Evolutionary conservation across 805 yeast species (phyloP), one percentile per base, ranked within the genome.

Genomic region (Ogataea wickerhamii): DNA sequence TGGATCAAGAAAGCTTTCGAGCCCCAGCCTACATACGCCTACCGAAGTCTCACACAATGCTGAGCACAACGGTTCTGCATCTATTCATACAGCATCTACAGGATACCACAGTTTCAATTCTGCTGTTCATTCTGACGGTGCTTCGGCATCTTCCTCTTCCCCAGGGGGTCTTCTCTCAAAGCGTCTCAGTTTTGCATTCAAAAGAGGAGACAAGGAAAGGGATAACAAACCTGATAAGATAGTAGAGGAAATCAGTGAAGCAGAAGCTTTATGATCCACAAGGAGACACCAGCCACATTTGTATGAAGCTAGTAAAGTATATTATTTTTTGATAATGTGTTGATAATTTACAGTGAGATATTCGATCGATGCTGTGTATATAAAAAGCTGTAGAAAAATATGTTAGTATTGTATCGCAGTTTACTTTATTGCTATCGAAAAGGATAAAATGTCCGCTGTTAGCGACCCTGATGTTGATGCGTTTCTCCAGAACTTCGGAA

Each of bases 131-230:
- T 27, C 38, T 20, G 36, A 34, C 24, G 18, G 45, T 10, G 38
- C 44, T 12, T 39, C 45, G 10, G 33, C 48, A 5, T n/a, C n/a
- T n/a, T 39, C 43, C n/a, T 36, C 50, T 5, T 39, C 43, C 13
- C 34, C 41, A 17, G 51, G 44, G 16, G 31, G 40, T 13, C 32
- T 39, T 7, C 41, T 57, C 17, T 46, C 58, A n/a, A 47, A 59
- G 28, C 50, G 58, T 32, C 43, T 61, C 26, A 55, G 58, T 37
- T 50, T 62, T 45, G 57, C 63, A 18, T 55, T 57, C 39, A 60
- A 53, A 32, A 49, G 55, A 29, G 55, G 51, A n/a, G 58, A 55
- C n/a, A 49, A 50, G 28, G 58, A 54, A 19, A 55, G 40, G 23
- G 54, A 52, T 26, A 21, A 37, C n/a, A 51, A 42, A 20, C 42